Conservation (phyloP, 1,284 basidiomycete genomes). For the Ceratobasidium theobromae region DNA sequence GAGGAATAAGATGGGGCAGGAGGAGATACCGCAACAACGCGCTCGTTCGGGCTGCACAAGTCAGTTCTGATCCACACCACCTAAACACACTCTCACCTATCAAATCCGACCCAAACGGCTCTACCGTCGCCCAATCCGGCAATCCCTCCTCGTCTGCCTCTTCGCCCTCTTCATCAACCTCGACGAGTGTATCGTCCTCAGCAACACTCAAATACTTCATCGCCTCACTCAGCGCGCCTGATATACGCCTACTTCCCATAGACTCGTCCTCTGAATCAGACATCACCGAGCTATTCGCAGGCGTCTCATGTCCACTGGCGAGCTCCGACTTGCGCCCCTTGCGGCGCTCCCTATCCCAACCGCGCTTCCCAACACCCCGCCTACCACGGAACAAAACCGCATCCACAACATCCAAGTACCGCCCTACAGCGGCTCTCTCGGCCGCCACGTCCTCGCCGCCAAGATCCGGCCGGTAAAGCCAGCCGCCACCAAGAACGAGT, state of each 20-base stretch:
- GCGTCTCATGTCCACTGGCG: slow-evolving; percentile 45
- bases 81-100: slow-evolving; percentile 51
- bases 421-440: slow-evolving; percentile 57
- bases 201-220: slow-evolving; percentile 54
- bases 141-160: slow-evolving; percentile 63
- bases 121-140: slow-evolving; percentile 71
- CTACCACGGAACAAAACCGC: slow-evolving; percentile 68
- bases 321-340: slow-evolving; percentile 42
- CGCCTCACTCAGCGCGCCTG: slow-evolving; percentile 39
- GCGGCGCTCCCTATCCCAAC: slow-evolving; percentile 50
- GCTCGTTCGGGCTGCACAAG: slow-evolving; percentile 60
- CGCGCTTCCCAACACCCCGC: slow-evolving; percentile 51
- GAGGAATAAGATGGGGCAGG: slow-evolving; percentile 44
- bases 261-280: slow-evolving; percentile 41
- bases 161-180: slow-evolving; percentile 45
- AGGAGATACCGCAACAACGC: slow-evolving; percentile 54
- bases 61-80: slow-evolving; percentile 10
- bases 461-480: slow-evolving; percentile 72
- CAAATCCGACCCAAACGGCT: slow-evolving; percentile 55
- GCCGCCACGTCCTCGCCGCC: slow-evolving; percentile 54
- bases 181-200: slow-evolving; percentile 54
- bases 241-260: slow-evolving; percentile 53
- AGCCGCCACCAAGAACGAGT: slow-evolving; percentile 72
- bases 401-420: slow-evolving; percentile 72
- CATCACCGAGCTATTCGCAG: slow-evolving; percentile 35